Base-by-base conservation (phyloP, 1,284 basidiomycete species). In the Takashimella koratensis region DNA sequence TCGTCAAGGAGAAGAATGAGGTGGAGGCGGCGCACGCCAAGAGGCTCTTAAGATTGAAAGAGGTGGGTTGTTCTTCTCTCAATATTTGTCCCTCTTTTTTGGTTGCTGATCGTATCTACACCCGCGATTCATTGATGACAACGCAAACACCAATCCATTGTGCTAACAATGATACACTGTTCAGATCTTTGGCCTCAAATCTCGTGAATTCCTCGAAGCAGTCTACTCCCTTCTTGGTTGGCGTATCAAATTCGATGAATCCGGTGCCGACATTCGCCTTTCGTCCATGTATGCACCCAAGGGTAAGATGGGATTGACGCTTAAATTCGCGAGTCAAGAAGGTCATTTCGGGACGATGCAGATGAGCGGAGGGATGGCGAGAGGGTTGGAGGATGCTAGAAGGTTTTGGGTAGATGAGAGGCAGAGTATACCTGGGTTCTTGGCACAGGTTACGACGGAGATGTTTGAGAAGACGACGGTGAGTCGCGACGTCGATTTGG, bases 171-270 rank as follows among this genome's bases (percentile, higher is more conserved):
- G n/a, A n/a, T n/a, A n/a, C n/a, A n/a, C n/a, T n/a, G 25, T 5
- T 6, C 59, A 77, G 73, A 69, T 70, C 36, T 81, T 80, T 59
- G 71, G 73, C 4, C 73, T 74, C 43, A 81, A 81, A 62, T 79
- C 79, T 4, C 77, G 78, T 62, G 78, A 80, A 54, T 79, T 82
- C 63, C 74, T 81, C 4, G 78, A 81, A 60, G 78, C 79, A 2
- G 77, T 82, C 45, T 77, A 78, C 56, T 79, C 77, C 10, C 72
- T 82, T 5, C 78, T 82, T 49, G 81, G 81, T 5, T 82, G 79
- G 75, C 76, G 79, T 20, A 76, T 82, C 67, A 75, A 78, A 49
- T 81, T 81, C 63, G 75, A 80, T 45, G 79, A 80, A 49, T 78
- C 78, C 27, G 80, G 80, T 8, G 76, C 77, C 40, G 79, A 75